Evolutionary conservation across 2,329 filamentous ascomycete species (phyloP).

Genomic region (Pezicula neosporulosa): DNA sequence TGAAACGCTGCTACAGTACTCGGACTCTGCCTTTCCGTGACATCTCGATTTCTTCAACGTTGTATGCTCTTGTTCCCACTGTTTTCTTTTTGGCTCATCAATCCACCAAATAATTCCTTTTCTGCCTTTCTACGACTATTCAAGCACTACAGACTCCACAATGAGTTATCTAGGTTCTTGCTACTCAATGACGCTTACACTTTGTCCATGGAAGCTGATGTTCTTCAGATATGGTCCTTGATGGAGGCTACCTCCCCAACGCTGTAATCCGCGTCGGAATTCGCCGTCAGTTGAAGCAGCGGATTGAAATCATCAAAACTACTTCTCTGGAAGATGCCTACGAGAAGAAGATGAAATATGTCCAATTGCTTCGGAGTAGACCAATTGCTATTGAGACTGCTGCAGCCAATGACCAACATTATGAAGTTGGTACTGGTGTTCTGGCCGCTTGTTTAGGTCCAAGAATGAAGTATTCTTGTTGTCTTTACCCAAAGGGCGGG

Average conservation of each 20-base stretch:
- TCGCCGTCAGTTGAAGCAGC: constrained; percentile 59
- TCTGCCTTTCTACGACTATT: too few species aligned
- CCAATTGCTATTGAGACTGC: constrained; percentile 68
- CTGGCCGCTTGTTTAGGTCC: constrained; percentile 59
- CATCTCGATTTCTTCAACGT: too few species aligned
- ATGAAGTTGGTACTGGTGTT: constrained; percentile 67
- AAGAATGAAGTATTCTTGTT: constrained; percentile 70
- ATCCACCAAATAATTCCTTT: too few species aligned
- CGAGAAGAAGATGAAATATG: constrained; percentile 60
- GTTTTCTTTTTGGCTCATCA: too few species aligned
- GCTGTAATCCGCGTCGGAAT: constrained; percentile 62
- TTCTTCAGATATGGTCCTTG: constrained; percentile 53
- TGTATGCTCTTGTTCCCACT: too few species aligned
- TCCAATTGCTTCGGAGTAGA: constrained; percentile 52
- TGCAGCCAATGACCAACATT: constrained; percentile 66
- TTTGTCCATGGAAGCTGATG: background rate
- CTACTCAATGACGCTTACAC: background rate
- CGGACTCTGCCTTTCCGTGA: too few species aligned
- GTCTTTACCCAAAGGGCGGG: constrained; percentile 58
- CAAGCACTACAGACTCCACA: background rate
- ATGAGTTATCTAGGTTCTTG: background rate
- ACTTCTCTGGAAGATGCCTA: constrained; percentile 50
- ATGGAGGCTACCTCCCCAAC: constrained; percentile 63
- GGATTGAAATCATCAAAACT: constrained; percentile 50
- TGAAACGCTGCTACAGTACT: too few species aligned